Percentiles rank a stretch among this genome's conserved stretches.
Conservation (phyloP, 257 asterid genomes). For the Solanum stenotomum region DNA sequence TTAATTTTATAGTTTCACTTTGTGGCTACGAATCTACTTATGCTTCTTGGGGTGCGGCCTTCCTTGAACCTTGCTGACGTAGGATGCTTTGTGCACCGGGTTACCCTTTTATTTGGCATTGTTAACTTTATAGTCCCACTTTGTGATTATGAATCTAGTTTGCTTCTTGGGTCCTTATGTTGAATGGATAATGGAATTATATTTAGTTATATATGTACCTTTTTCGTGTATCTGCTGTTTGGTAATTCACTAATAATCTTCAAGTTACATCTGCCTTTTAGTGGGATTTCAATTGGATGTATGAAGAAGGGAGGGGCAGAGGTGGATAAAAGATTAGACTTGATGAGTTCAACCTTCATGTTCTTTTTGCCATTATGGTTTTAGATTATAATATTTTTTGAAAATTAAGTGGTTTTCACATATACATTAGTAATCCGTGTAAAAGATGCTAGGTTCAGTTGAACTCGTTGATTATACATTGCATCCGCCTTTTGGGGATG, state of each 20-base stretch:
- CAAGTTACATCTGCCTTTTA: background rate
- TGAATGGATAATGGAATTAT: background rate
- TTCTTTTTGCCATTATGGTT: background rate
- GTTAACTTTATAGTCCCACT: background rate
- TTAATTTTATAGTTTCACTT: background rate
- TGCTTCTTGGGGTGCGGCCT: background rate
- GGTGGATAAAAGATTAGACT: background rate
- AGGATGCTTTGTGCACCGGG: background rate
- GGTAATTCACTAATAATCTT: background rate
- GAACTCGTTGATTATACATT: background rate
- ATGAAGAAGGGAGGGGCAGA: background rate
- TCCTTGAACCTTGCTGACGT: background rate
- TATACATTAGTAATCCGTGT: background rate
- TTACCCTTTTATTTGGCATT: background rate
- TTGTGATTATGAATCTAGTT: background rate
- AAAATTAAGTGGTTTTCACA: background rate
- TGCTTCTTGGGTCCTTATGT: background rate
- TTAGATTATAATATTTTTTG: background rate
- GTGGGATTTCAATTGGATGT: background rate
- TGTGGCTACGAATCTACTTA: background rate
- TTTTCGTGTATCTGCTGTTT: background rate
- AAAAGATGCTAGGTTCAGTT: background rate
- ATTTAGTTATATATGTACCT: background rate
- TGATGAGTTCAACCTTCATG: background rate
- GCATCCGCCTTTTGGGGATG: background rate